Evolutionary conservation across 2,329 filamentous ascomycete species (phyloP).

Genomic region (Orbilia ellipsospora): DNA sequence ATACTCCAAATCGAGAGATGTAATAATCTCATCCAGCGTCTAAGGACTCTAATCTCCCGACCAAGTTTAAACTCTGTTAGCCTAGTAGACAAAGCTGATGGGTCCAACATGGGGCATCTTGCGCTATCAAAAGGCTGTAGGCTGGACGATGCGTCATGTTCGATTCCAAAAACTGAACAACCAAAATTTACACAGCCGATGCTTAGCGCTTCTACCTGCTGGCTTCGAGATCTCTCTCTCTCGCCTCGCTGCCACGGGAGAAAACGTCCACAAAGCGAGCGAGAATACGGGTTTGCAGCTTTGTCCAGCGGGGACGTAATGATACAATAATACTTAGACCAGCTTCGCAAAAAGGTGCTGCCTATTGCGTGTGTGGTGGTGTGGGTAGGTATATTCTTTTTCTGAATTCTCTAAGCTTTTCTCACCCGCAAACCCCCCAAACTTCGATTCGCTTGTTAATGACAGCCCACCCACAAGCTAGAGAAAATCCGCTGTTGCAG

Average conservation of each 20-base stretch:
- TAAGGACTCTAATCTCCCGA: slow-evolving; percentile 24
- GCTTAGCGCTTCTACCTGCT: slow-evolving; percentile 55
- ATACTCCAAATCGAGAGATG: slow-evolving; percentile 22
- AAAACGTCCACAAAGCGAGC: slow-evolving; percentile 20
- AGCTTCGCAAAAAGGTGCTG: slow-evolving; percentile 35
- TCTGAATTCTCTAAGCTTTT: slow-evolving; percentile 36
- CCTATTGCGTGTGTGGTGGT: slow-evolving; percentile 44
- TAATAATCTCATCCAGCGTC: background rate
- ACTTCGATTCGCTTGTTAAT: slow-evolving; percentile 39
- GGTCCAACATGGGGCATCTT: slow-evolving; percentile 10
- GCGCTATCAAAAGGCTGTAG: slow-evolving; percentile 3
- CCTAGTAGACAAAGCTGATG: background rate
- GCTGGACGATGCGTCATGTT: slow-evolving; percentile 37
- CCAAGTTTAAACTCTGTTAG: slow-evolving; percentile 10
- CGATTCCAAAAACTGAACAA: slow-evolving; percentile 15
- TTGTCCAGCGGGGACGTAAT: slow-evolving; percentile 48
- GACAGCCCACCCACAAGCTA: slow-evolving; percentile 35
- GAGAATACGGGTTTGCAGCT: slow-evolving; percentile 33
- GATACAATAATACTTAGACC: slow-evolving; percentile 16
- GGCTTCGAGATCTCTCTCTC: slow-evolving; percentile 3
- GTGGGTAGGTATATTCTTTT: slow-evolving; percentile 10
- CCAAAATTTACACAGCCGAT: slow-evolving; percentile 47
- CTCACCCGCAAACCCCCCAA: slow-evolving; percentile 39
- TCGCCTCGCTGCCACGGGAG: slow-evolving; percentile 30
- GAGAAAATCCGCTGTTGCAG: background rate